These are phyloP conservation scores for Teratosphaeria gauchensis DNA, from an alignment of 2,329 filamentous ascomycete species.

Conservation along the genomic window DNA sequence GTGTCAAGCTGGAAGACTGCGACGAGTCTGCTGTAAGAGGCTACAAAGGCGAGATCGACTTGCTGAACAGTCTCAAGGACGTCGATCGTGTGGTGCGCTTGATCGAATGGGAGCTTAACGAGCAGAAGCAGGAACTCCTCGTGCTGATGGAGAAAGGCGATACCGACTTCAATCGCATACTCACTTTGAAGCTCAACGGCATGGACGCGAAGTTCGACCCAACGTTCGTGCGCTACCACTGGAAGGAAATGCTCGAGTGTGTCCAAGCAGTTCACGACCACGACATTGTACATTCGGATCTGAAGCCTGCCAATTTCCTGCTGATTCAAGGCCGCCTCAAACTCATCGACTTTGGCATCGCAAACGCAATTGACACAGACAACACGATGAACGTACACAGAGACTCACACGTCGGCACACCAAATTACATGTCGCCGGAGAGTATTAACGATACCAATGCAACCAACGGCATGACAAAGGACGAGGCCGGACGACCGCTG, in stretches of 20 bases:
- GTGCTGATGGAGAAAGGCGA: constrained; percentile 97
- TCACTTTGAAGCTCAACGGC: constrained; percentile 57
- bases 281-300: constrained; percentile 91
- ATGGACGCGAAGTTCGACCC: constrained; percentile 72
- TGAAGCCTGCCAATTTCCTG: constrained; percentile 96
- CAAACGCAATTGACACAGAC: constrained; percentile 90
- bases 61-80: constrained; percentile 69
- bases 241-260: constrained; percentile 99
- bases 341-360: constrained; percentile 97
- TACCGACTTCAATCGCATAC: constrained; percentile 78
- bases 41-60: constrained; percentile 91
- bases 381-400: constrained; percentile 96
- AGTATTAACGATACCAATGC: constrained; percentile 81
- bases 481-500: constrained; percentile 34
- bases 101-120: constrained; percentile 88
- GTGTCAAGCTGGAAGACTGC: constrained; percentile 80
- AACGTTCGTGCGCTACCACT: constrained; percentile 91
- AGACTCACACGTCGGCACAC: constrained; percentile 88
- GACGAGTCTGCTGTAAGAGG: constrained; percentile 76
- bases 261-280: constrained; percentile 77
- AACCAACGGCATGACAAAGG: constrained; percentile 20
- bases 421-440: constrained; percentile 98
- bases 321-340: constrained; percentile 84
- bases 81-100: constrained; percentile 86
- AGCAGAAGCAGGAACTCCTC: constrained; percentile 78